Evolutionary conservation across 1,284 basidiomycete species (phyloP).

Genomic region (Ganoderma lingzhi): DNA sequence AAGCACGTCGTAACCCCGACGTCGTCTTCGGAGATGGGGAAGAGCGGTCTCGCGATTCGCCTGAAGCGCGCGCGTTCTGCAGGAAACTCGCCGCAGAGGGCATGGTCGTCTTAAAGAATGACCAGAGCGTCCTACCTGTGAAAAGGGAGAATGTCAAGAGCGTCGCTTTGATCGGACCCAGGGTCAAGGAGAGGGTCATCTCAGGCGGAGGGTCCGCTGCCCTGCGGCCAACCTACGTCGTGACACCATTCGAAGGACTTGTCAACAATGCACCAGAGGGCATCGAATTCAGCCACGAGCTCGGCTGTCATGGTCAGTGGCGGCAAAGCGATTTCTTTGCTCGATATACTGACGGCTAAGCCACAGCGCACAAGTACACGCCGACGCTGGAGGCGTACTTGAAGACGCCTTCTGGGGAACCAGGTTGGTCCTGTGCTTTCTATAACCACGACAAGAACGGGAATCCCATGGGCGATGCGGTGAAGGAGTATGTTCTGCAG

Average conservation of each 20-base stretch:
- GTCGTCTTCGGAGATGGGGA: constrained; percentile 71
- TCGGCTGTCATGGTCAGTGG: constrained; percentile 67
- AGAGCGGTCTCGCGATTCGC: constrained; percentile 66
- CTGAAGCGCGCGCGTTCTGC: constrained; percentile 61
- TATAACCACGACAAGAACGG: constrained; percentile 61
- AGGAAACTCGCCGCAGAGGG: constrained; percentile 67
- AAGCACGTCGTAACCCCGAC: constrained; percentile 63
- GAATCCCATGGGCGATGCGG: constrained; percentile 47
- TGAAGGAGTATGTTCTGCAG: constrained; percentile 59
- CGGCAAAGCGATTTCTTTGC: background rate
- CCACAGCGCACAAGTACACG: constrained; percentile 66
- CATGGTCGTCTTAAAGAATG: constrained; percentile 77
- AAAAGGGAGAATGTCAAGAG: constrained; percentile 41
- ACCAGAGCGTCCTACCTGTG: constrained; percentile 54
- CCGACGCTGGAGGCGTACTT: constrained; percentile 64
- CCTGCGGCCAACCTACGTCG: constrained; percentile 54
- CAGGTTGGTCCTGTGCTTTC: constrained; percentile 70
- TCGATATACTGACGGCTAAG: background rate
- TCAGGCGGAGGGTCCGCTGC: constrained; percentile 60
- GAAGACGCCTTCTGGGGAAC: constrained; percentile 55
- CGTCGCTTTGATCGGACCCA: constrained; percentile 56
- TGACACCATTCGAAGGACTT: constrained; percentile 68
- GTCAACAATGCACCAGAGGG: constrained; percentile 52
- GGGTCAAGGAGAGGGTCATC: constrained; percentile 53
- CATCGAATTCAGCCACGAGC: constrained; percentile 55